Evolutionary conservation across 208 protist genomes (phyloP).

Genomic region (Crithidia expoeki): DNA sequence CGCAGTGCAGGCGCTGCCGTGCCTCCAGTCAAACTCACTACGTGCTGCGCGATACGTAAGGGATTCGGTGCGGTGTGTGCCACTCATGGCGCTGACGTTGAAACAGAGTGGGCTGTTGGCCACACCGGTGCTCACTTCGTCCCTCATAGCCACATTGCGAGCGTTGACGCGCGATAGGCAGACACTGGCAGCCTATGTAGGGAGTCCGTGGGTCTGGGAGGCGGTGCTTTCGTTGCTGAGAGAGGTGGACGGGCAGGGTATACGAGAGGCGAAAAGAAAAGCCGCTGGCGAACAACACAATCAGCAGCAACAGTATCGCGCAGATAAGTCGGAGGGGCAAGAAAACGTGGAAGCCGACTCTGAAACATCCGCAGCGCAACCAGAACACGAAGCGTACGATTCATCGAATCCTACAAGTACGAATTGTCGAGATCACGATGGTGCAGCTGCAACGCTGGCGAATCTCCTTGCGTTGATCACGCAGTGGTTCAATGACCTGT

Average conservation of each 20-base stretch:
- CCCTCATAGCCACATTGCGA: slow-evolving; percentile 35
- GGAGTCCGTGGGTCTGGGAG: slow-evolving; percentile 40
- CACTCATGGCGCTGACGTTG: slow-evolving; percentile 38
- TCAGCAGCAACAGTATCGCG: slow-evolving; percentile 1
- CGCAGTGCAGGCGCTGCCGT: slow-evolving; percentile 45
- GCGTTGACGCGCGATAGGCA: slow-evolving; percentile 48
- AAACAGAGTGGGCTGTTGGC: slow-evolving; percentile 19
- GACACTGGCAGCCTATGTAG: slow-evolving; percentile 43
- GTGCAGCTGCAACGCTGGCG: slow-evolving; percentile 6
- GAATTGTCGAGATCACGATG: no score
- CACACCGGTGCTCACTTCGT: slow-evolving; percentile 35
- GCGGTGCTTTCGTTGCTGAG: slow-evolving; percentile 29
- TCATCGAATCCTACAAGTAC: no score
- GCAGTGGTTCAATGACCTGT: slow-evolving; percentile 21
- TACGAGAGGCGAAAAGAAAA: neutral
- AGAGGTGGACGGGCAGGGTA: slow-evolving; percentile 2
- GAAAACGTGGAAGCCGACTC: neutral
- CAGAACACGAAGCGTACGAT: neutral
- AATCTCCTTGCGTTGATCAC: slow-evolving; percentile 15
- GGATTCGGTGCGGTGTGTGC: slow-evolving; percentile 50
- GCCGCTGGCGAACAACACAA: neutral
- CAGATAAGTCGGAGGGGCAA: neutral
- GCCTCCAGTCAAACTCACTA: slow-evolving; percentile 49
- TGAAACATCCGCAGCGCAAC: neutral
- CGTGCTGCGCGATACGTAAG: slow-evolving; percentile 58